phyloP scores from a whole-genome alignment of 768 basidiomycete genomes.

The Phanerodontia chrysosporium region DNA sequence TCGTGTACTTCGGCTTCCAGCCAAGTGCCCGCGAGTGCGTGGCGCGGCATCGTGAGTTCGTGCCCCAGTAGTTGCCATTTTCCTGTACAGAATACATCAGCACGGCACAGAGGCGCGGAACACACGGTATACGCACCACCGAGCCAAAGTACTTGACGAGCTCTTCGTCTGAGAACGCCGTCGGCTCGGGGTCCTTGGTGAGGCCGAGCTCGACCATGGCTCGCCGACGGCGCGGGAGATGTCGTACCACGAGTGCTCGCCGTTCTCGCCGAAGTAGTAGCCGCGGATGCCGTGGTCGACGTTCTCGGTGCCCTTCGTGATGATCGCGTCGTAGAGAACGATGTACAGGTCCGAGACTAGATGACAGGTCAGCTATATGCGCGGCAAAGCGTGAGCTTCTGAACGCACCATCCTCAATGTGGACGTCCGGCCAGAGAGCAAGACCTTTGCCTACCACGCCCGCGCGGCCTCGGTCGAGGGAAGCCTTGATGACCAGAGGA shows the following conservation, averaged over 20 bases:
- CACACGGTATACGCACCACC: conserved; percentile 29
- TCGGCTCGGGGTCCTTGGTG: conserved; percentile 31
- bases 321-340: conserved; percentile 34
- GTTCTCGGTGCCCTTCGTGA: conserved; percentile 16
- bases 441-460: conserved; percentile 53
- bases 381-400: neutral
- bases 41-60: conserved; percentile 12
- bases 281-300: conserved; percentile 27
- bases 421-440: conserved; percentile 57
- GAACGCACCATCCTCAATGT: conserved; percentile 46
- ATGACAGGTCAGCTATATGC: neutral
- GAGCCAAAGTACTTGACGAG: conserved; percentile 37
- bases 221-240: conserved; percentile 31
- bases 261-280: conserved; percentile 27
- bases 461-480: conserved; percentile 42
- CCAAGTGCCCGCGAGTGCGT: conserved; percentile 35
- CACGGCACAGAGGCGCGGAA: neutral
- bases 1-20: conserved; percentile 42
- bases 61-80: conserved; percentile 14
- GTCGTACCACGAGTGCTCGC: conserved; percentile 25
- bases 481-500: conserved; percentile 39
- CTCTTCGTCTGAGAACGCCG: conserved; percentile 39
- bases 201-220: conserved; percentile 24
- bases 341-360: conserved; percentile 29
- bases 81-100: neutral